Conservation (phyloP, 225 moss, liverwort and hornwort genomes). For the Sphagnum tenellum region DNA sequence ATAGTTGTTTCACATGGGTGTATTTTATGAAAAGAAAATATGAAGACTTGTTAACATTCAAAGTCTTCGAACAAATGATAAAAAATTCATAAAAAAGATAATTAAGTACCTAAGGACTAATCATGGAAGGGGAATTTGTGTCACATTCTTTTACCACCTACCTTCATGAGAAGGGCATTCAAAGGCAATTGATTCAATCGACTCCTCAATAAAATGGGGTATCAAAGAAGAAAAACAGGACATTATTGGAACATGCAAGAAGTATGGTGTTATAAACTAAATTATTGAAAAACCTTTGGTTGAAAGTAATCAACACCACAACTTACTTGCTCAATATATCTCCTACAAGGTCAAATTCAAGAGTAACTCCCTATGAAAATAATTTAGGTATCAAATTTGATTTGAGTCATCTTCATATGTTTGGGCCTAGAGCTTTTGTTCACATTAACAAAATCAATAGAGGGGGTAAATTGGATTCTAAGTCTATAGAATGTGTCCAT, state of each 20-base stretch:
- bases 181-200: not conserved
- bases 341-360: not conserved
- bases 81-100: not conserved
- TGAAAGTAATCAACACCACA: not conserved
- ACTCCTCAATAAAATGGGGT: constrained; percentile 5
- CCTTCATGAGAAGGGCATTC: constrained; percentile 1
- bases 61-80: not conserved
- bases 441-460: not conserved
- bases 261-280: not conserved
- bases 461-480: not conserved
- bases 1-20: not conserved
- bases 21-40: not conserved
- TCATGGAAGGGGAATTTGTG: not conserved
- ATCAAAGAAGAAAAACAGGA: not conserved
- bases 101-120: not conserved
- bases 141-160: not conserved
- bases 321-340: not conserved
- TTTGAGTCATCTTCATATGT: not conserved
- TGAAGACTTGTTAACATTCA: not conserved
- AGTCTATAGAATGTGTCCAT: not conserved
- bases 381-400: not conserved
- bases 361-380: not conserved
- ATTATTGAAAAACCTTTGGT: not conserved
- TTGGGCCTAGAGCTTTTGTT: constrained; percentile 1
- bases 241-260: not conserved